Conservation (phyloP, 352 stramenopile genomes). For the Aphanomyces euteiches region DNA sequence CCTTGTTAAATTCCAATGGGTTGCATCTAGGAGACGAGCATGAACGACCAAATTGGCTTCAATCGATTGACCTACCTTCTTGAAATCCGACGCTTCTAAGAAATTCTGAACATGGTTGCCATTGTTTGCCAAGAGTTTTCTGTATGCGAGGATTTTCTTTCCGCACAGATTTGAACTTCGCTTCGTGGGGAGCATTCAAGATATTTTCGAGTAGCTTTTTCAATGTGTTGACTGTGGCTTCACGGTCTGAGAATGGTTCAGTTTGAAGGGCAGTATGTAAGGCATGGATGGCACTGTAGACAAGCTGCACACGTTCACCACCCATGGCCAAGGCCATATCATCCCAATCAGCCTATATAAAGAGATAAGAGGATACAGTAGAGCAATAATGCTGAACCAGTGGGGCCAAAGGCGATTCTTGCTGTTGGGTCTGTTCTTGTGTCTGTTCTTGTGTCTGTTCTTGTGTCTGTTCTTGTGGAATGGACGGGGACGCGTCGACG, state of each 20-base stretch:
- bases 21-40: slow-evolving; percentile 15
- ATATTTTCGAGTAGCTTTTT: slow-evolving; percentile 76
- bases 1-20: slow-evolving; percentile 50
- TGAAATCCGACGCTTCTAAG: slow-evolving; percentile 61
- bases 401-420: slow-evolving; percentile 49
- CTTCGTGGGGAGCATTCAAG: slow-evolving; percentile 46
- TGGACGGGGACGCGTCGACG: too few species aligned
- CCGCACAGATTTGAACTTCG: slow-evolving; percentile 63
- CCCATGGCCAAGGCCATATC: slow-evolving; percentile 20
- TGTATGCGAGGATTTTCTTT: slow-evolving; percentile 64
- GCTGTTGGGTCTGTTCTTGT: too few species aligned
- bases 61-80: slow-evolving; percentile 36
- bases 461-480: too few species aligned
- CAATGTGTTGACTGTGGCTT: slow-evolving; percentile 36
- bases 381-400: slow-evolving; percentile 6
- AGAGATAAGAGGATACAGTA: too few species aligned
- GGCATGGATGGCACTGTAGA: slow-evolving; percentile 43
- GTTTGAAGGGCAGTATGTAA: slow-evolving; percentile 39
- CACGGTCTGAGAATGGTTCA: slow-evolving; percentile 40
- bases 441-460: too few species aligned
- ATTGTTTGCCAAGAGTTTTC: slow-evolving; percentile 37
- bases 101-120: slow-evolving; percentile 61
- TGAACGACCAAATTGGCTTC: neutral
- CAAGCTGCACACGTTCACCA: slow-evolving; percentile 54
- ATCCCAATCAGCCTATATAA: slow-evolving; percentile 30